These are phyloP conservation scores for Plasmodiophora brassicae DNA, from an alignment of 208 protist species.

Conservation along the genomic window DNA sequence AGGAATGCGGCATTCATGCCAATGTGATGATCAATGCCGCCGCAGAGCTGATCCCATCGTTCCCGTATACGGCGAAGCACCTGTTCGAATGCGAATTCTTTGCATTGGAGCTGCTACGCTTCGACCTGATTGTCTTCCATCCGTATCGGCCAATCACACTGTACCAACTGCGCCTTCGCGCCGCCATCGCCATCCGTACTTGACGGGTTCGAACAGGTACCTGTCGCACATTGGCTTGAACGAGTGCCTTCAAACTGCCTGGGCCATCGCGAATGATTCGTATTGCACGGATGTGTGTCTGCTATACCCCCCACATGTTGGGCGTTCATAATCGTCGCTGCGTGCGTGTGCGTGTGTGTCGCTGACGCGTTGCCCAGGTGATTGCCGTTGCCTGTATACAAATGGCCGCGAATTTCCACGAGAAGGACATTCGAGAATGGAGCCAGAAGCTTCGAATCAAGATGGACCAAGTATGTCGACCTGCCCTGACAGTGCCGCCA, in stretches of 20 bases:
- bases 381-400: slow-evolving; percentile 19
- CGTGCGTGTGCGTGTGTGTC: too few relatives aligned
- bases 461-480: slow-evolving; percentile 26
- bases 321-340: too few relatives aligned
- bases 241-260: background rate
- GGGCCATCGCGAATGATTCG: slow-evolving; percentile 20
- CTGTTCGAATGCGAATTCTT: slow-evolving; percentile 34
- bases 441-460: slow-evolving; percentile 15
- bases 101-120: slow-evolving; percentile 1
- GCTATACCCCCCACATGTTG: background rate
- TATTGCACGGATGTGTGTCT: slow-evolving; percentile 8
- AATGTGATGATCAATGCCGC: slow-evolving; percentile 28
- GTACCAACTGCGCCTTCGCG: background rate
- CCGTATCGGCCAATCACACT: background rate
- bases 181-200: background rate
- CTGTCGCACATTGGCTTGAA: background rate
- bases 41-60: background rate
- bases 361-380: background rate
- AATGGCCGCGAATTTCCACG: slow-evolving; percentile 11
- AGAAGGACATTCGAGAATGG: slow-evolving; percentile 26
- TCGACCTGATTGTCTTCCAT: slow-evolving; percentile 29
- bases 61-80: slow-evolving; percentile 21
- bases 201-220: background rate
- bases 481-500: too few relatives aligned
- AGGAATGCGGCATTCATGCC: slow-evolving; percentile 8